phyloP scores from a whole-genome alignment of 768 basidiomycete species.

The Serendipita indica region DNA sequence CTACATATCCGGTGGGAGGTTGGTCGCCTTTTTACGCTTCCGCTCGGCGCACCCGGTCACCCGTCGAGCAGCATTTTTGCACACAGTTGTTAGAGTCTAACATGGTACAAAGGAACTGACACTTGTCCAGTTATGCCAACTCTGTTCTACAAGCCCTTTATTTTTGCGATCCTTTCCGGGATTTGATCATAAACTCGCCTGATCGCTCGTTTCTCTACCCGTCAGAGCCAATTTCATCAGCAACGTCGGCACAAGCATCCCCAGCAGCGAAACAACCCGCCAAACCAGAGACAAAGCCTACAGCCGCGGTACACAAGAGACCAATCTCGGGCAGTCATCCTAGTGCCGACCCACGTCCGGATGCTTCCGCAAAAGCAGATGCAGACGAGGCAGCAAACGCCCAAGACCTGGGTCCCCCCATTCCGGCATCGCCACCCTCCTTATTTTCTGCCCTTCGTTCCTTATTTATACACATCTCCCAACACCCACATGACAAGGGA shows the following conservation, averaged over 20 bases:
- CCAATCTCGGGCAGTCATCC: slow-evolving; percentile 9
- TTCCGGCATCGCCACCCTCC: slow-evolving; percentile 48
- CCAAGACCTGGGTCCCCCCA: slow-evolving; percentile 28
- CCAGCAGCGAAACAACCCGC: slow-evolving; percentile 20
- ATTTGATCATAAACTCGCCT: slow-evolving; percentile 61
- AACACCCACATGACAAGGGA: slow-evolving; percentile 63
- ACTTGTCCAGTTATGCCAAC: slow-evolving; percentile 69
- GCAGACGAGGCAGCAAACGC: slow-evolving; percentile 7
- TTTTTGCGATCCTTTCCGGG: slow-evolving; percentile 85
- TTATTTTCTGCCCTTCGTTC: slow-evolving; percentile 88
- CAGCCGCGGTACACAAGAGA: neutral
- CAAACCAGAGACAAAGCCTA: neutral
- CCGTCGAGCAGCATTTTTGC: neutral
- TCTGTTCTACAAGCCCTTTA: slow-evolving; percentile 97
- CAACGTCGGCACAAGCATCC: slow-evolving; percentile 23
- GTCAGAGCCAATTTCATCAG: slow-evolving; percentile 18
- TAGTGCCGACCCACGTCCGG: slow-evolving; percentile 18
- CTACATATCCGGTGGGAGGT: slow-evolving; percentile 8
- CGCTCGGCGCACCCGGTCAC: slow-evolving; percentile 11
- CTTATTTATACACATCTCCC: slow-evolving; percentile 73
- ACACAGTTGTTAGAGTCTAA: neutral
- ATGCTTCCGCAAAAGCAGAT: slow-evolving; percentile 18
- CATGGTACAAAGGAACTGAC: neutral
- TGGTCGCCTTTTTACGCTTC: slow-evolving; percentile 8
- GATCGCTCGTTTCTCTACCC: slow-evolving; percentile 21